A percentile compares a stretch with the other conserved stretches of the same genome.
Evolutionary conservation across 139 green algal genomes (phyloP).

Genomic region (Chlamydomonas incerta): DNA sequence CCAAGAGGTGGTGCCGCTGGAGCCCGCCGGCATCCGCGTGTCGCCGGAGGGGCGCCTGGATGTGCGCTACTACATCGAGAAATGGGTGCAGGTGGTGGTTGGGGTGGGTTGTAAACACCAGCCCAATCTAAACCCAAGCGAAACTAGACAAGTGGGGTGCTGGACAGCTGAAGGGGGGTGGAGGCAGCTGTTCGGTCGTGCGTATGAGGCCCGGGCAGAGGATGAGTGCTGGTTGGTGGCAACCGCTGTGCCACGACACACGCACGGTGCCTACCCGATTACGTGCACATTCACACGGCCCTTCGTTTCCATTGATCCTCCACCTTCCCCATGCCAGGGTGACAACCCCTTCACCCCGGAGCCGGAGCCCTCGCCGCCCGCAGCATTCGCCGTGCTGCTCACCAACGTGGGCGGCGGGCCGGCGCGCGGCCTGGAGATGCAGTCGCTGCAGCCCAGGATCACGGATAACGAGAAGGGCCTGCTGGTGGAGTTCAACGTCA

Average conservation of each 20-base stretch:
- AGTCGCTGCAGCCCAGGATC: not conserved
- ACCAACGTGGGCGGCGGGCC: not conserved
- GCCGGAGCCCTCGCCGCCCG: not conserved
- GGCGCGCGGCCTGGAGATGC: not conserved
- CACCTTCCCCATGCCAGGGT: not conserved
- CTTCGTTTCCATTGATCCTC: not conserved
- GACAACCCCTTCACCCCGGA: conserved; percentile 4
- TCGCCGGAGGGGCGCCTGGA: conserved; percentile 24
- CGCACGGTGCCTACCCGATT: too few relatives aligned
- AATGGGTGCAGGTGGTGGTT: not conserved
- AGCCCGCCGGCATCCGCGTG: not conserved
- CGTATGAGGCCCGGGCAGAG: too few relatives aligned
- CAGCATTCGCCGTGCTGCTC: not conserved
- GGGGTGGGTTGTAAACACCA: too few relatives aligned
- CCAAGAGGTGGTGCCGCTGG: not conserved
- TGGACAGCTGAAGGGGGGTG: too few relatives aligned
- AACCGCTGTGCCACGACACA: too few relatives aligned
- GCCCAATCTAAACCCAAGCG: too few relatives aligned
- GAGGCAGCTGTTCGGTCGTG: too few relatives aligned
- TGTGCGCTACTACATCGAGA: not conserved
- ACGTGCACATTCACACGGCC: too few relatives aligned
- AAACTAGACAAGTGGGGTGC: too few relatives aligned
- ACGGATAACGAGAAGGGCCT: not conserved
- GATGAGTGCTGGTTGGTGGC: too few relatives aligned
- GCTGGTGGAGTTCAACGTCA: not conserved